Evolutionary conservation across 176 grass and related monocot genomes (phyloP).

Genomic region (Chrysopogon serrulatus): DNA sequence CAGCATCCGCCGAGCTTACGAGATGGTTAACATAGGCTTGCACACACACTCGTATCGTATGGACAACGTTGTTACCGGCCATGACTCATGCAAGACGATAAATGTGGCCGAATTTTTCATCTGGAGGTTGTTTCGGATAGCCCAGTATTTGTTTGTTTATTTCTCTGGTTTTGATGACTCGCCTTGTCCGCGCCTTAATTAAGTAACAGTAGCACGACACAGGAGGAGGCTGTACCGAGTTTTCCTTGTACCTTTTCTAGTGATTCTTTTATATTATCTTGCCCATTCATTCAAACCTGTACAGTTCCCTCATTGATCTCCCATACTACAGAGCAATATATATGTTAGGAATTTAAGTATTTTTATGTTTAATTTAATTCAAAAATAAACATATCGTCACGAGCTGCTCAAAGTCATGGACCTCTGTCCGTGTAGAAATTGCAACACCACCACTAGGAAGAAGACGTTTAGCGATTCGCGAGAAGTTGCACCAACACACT

Average conservation of each 20-base stretch:
- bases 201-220: background rate
- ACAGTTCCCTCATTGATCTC: background rate
- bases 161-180: background rate
- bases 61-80: background rate
- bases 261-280: background rate
- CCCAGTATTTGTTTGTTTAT: background rate
- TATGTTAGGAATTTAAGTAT: too few species aligned
- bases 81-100: background rate
- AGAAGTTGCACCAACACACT: too few species aligned
- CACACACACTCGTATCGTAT: background rate
- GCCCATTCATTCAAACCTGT: background rate
- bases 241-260: background rate
- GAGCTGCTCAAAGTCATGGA: too few species aligned
- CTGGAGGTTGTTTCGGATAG: background rate
- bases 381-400: too few species aligned
- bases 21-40: background rate
- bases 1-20: background rate
- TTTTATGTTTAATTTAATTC: too few species aligned
- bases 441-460: too few species aligned
- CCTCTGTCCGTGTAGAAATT: too few species aligned
- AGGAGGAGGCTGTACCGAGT: background rate
- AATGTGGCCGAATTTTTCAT: too few species aligned
- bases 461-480: too few species aligned
- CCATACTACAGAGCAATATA: background rate
- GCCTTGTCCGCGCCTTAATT: background rate